These are phyloP conservation scores for Pilobolus umbonatus DNA, from an alignment of 192 early-diverging fungal genomes.

Conservation along the genomic window DNA sequence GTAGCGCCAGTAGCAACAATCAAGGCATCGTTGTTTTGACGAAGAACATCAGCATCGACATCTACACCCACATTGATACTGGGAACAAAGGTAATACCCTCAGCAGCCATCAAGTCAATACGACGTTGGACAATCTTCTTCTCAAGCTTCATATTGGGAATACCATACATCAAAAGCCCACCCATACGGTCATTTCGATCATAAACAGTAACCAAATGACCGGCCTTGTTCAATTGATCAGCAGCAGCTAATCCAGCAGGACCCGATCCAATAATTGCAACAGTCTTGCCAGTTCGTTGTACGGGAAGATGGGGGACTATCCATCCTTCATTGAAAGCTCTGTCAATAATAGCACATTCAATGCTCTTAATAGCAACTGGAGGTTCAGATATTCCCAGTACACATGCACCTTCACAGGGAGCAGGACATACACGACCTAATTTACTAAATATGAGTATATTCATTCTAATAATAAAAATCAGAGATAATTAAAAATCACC, in stretches of 20 bases:
- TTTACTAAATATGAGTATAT: not conserved
- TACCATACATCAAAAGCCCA: conserved; percentile 97
- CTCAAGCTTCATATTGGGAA: conserved; percentile 99
- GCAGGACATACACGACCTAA: not conserved
- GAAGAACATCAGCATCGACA: conserved; percentile 64
- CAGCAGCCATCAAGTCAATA: conserved; percentile 86
- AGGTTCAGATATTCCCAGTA: conserved; percentile 89
- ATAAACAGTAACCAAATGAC: conserved; percentile 92
- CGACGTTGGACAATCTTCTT: conserved; percentile 93
- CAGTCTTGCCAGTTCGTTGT: conserved; percentile 71
- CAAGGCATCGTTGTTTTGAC: conserved; percentile 70
- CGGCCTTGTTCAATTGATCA: conserved; percentile 96
- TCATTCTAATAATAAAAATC: not conserved
- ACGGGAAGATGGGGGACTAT: conserved; percentile 80
- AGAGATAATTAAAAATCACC: conserved; percentile 64
- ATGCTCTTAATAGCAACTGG: conserved; percentile 97
- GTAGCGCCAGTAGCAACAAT: conserved; percentile 93
- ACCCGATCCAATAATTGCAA: conserved; percentile 94
- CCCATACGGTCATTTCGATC: conserved; percentile 96
- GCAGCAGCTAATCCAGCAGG: conserved; percentile 95
- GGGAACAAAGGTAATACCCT: conserved; percentile 88
- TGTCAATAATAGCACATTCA: conserved; percentile 97
- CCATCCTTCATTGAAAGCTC: conserved; percentile 96
- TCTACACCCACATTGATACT: conserved; percentile 87
- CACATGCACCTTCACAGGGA: conserved; percentile 96